Evolutionary conservation across 2,329 filamentous ascomycete genomes (phyloP).

Genomic region (Calonectria hongkongensis): DNA sequence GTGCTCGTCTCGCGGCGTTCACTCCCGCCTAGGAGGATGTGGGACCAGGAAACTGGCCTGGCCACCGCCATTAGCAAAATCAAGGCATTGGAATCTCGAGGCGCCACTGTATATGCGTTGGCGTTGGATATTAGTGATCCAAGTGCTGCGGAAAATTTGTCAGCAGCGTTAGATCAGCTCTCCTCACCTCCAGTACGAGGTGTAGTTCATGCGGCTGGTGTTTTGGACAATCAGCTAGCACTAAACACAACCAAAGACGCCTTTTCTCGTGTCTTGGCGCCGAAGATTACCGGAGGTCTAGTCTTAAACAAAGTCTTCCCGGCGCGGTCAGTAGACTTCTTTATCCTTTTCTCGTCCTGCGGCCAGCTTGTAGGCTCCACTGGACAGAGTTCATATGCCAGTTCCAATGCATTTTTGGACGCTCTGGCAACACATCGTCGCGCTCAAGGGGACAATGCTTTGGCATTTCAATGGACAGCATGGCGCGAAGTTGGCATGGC

Average conservation of each 20-base stretch:
- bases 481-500: conserved; percentile 21
- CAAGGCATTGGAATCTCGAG: not conserved
- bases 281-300: not conserved
- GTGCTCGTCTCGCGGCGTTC: conserved; percentile 3
- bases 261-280: conserved; percentile 9
- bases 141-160: not conserved
- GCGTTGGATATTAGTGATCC: not conserved
- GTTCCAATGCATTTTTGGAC: conserved; percentile 15
- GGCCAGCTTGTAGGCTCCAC: conserved; percentile 14
- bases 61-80: not conserved
- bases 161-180: not conserved
- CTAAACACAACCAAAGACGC: conserved; percentile 9
- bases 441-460: not conserved
- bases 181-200: conserved; percentile 11
- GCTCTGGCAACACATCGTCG: not conserved
- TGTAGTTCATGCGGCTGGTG: conserved; percentile 2
- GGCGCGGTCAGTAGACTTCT: not conserved
- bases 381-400: conserved; percentile 4
- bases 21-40: not conserved
- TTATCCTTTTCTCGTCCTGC: conserved; percentile 9
- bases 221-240: not conserved
- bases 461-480: conserved; percentile 14
- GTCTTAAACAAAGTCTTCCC: conserved; percentile 3
- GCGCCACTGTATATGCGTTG: not conserved
- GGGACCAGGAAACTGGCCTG: not conserved